Conservation (phyloP, 78 protist genomes). For the Bigelowiella natans region DNA sequence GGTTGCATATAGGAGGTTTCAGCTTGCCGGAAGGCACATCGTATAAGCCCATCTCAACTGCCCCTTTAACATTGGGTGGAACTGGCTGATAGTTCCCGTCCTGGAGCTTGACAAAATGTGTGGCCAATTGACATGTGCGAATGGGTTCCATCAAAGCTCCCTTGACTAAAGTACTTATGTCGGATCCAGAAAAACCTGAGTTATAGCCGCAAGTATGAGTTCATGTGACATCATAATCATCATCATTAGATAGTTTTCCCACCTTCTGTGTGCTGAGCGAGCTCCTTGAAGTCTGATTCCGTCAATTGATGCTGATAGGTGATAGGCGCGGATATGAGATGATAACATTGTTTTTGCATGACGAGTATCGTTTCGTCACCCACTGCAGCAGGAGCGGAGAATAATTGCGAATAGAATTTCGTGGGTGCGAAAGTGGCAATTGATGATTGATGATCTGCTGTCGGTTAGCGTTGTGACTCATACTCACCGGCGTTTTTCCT, state of each 20-base stretch:
- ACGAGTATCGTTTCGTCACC: too few relatives aligned
- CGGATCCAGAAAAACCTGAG: slow-evolving; percentile 26
- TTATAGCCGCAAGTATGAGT: too few relatives aligned
- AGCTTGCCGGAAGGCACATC: background rate
- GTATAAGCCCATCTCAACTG: slow-evolving; percentile 23
- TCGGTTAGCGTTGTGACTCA: too few relatives aligned
- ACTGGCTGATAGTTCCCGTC: slow-evolving; percentile 28
- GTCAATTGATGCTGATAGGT: too few relatives aligned
- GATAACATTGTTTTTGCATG: too few relatives aligned
- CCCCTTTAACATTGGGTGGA: slow-evolving; percentile 49
- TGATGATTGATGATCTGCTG: too few relatives aligned
- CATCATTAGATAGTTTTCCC: too few relatives aligned
- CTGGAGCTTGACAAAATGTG: slow-evolving; percentile 66
- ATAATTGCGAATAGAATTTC: too few relatives aligned
- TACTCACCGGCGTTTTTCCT: slow-evolving; percentile 35
- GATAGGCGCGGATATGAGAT: too few relatives aligned
- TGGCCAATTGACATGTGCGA: slow-evolving; percentile 77
- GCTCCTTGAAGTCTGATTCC: slow-evolving; percentile 30
- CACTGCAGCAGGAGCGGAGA: too few relatives aligned
- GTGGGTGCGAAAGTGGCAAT: too few relatives aligned
- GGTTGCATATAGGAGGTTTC: background rate
- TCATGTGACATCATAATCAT: too few relatives aligned
- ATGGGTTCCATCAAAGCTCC: slow-evolving; percentile 89
- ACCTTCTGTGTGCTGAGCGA: slow-evolving; percentile 67
- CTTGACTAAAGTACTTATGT: slow-evolving; percentile 68